phyloP scores from a whole-genome alignment of 208 protist species.

The Herpetomonas samuelpessoai region DNA sequence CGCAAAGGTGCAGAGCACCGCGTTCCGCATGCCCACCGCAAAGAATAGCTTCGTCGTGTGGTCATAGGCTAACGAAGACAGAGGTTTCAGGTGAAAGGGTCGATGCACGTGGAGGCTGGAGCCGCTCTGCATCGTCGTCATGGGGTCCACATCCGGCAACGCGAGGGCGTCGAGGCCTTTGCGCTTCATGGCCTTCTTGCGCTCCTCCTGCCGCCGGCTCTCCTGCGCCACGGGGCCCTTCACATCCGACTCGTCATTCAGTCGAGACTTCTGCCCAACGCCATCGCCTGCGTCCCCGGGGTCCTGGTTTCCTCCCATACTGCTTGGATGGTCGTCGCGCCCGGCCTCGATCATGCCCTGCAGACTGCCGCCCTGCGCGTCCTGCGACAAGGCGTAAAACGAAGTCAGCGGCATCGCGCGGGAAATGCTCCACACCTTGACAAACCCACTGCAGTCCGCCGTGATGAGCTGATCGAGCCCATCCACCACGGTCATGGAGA shows the following conservation, averaged over 20 bases:
- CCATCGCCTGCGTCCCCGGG: not conserved
- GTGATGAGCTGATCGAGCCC: conserved; percentile 69
- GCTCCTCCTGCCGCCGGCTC: not conserved
- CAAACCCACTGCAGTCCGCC: conserved; percentile 54
- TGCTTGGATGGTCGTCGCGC: conserved; percentile 2
- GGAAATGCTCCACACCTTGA: conserved; percentile 74
- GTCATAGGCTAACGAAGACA: conserved; percentile 61
- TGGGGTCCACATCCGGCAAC: not conserved
- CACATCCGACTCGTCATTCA: not conserved
- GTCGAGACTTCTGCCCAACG: not conserved
- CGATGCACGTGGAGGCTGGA: too few species aligned
- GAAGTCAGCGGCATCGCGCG: conserved; percentile 43
- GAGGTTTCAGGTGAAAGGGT: conserved; percentile 27
- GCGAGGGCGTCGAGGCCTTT: not conserved
- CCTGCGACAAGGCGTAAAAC: conserved; percentile 53
- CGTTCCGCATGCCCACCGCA: conserved; percentile 63
- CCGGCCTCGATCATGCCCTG: conserved; percentile 1
- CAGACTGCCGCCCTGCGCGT: conserved; percentile 15
- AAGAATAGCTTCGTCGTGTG: conserved; percentile 49
- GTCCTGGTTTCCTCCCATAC: conserved; percentile 3
- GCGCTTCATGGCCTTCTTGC: not conserved
- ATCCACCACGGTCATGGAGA: conserved; percentile 53
- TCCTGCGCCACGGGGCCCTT: not conserved
- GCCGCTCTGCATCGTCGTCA: too few species aligned
- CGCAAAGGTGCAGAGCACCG: conserved; percentile 63